These are phyloP conservation scores for Ophiocordyceps camponoti-rufipedis DNA, from an alignment of 2,329 filamentous ascomycete genomes.

Conservation along the genomic window DNA sequence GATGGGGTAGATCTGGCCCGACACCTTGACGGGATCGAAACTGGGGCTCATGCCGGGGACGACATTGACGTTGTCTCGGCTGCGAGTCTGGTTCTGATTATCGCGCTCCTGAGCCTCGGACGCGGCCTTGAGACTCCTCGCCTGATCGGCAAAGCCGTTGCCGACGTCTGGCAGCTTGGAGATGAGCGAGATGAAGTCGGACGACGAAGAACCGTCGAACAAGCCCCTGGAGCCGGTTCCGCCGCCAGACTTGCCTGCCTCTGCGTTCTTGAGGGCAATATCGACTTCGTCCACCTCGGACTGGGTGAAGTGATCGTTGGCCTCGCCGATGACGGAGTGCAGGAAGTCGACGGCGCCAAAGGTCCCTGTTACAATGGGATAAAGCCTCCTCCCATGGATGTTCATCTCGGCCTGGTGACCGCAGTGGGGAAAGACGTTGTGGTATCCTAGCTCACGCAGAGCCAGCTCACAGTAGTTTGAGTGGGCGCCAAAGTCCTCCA, in stretches of 20 bases:
- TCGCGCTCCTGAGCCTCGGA: conserved; percentile 46
- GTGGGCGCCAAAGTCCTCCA: conserved; percentile 90
- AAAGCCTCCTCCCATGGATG: conserved; percentile 52
- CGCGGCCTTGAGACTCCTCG: conserved; percentile 38
- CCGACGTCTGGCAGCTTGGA: conserved; percentile 57
- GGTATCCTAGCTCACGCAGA: conserved; percentile 71
- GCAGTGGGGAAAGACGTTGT: conserved; percentile 70
- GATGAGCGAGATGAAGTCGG: conserved; percentile 54
- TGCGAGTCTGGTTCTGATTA: conserved; percentile 22
- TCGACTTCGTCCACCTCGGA: conserved; percentile 73
- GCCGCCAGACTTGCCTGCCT: conserved; percentile 24
- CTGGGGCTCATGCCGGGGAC: conserved; percentile 58
- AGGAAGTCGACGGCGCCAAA: conserved; percentile 92
- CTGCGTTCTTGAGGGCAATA: conserved; percentile 51
- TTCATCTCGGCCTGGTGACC: conserved; percentile 54
- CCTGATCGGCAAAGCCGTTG: conserved; percentile 47
- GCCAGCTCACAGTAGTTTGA: conserved; percentile 86
- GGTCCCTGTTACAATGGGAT: conserved; percentile 74
- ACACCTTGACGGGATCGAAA: conserved; percentile 63
- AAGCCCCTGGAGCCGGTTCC: conserved; percentile 21
- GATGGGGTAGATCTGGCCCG: conserved; percentile 81
- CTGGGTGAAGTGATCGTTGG: conserved; percentile 69
- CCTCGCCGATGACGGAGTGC: conserved; percentile 61
- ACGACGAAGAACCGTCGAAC: conserved; percentile 19
- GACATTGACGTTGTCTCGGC: conserved; percentile 30